Evolutionary conservation across 441 rosid genomes (phyloP), one percentile per base, ranked within the genome.

Genomic region (Populus hybrid): DNA sequence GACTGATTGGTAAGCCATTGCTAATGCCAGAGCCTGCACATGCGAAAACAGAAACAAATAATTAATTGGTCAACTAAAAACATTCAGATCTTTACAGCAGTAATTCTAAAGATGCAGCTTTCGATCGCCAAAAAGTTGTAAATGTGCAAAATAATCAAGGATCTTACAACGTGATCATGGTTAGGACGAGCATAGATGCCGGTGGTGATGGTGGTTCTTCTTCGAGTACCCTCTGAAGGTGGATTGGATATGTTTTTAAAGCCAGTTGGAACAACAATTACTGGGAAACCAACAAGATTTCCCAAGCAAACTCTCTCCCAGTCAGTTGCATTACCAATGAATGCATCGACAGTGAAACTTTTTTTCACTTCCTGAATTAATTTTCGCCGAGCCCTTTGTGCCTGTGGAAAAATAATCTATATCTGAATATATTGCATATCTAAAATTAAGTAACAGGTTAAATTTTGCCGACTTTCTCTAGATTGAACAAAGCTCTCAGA

Each of bases 291-390:
- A 9, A 91, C 97, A 4, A 93, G 92, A 88, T 95, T 95, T 78
- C 97, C 99, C 86, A 93, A 14, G 84, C 98, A 90, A 12, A 91
- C 92, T 85, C 78, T 93, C 86, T 95, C 99, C 98, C 98, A 93
- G 24, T 95, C 99, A 0, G 90, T 95, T 67, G 88, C 97, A 76
- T 92, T 92, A 75, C 95, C 99, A 12, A 95, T 77, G 84, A 93
- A 93, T 26, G 97, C 99, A 76, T 95, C 95, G 0, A 93, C 92
- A 0, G 78, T 87, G 77, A 95, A 92, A 77, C 91, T 85, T 75
- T 89, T 88, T 78, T 90, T 83, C 32, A 95, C 97, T 86, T 95
- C 95, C 30, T 79, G 83, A 18, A 95, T 90, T 76, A 95, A 79
- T 82, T 87, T 90, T 40, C 90, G 88, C 63, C 98, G 87, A 23